Percentiles rank a stretch among this genome's conserved stretches.
Conservation (phyloP, 2,329 filamentous ascomycete species). For the Cladosporium sphaerospermum region DNA sequence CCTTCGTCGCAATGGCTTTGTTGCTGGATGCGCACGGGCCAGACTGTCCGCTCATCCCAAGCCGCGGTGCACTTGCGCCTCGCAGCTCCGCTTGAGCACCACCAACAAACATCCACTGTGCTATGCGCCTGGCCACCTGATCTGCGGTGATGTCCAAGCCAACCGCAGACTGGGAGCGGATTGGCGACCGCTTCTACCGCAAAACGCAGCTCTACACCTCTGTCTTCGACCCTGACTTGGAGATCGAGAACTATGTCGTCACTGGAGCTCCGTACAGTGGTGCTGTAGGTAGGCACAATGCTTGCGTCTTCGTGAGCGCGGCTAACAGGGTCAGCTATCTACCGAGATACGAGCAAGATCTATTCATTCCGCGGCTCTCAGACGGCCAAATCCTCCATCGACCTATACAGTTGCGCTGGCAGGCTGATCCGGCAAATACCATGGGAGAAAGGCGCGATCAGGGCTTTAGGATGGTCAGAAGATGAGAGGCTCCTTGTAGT, state of each 20-base stretch:
- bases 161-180: constrained; percentile 87
- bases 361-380: constrained; percentile 68
- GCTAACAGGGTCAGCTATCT: constrained; percentile 58
- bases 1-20: too few species aligned
- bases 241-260: constrained; percentile 91
- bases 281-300: constrained; percentile 65
- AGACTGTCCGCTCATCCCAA: not conserved
- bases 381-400: constrained; percentile 74
- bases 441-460: constrained; percentile 86
- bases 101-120: not conserved
- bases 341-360: constrained; percentile 81
- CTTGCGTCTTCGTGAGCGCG: constrained; percentile 1
- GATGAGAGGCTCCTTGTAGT: constrained; percentile 88
- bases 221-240: constrained; percentile 86
- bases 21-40: too few species aligned
- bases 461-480: constrained; percentile 90
- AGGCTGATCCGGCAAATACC: constrained; percentile 60
- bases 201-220: constrained; percentile 90
- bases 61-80: not conserved
- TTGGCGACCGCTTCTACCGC: constrained; percentile 91
- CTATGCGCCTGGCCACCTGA: not conserved
- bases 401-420: constrained; percentile 89
- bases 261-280: constrained; percentile 89
- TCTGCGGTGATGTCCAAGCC: constrained; percentile 48
- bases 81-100: not conserved